These are phyloP conservation scores for Ceratocystiopsis brevicomis DNA, from an alignment of 2,329 filamentous ascomycete species.

Conservation along the genomic window DNA sequence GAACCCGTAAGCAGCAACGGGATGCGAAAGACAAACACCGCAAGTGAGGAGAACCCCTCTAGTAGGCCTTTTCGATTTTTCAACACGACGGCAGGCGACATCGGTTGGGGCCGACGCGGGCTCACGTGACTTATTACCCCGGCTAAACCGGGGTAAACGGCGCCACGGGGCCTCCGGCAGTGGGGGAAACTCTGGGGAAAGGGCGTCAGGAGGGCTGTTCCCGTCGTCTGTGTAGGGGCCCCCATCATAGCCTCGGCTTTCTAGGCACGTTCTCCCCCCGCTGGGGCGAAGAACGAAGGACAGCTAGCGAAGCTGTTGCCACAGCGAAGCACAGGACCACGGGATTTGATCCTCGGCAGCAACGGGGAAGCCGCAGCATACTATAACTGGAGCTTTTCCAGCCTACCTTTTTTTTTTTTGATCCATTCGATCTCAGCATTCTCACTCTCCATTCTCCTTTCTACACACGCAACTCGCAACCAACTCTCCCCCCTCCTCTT, in stretches of 20 bases:
- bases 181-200: no score
- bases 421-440: not conserved
- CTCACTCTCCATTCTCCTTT: not conserved
- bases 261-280: no score
- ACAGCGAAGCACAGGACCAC: no score
- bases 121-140: conserved; percentile 5
- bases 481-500: not conserved
- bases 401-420: not conserved
- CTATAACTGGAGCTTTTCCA: not conserved
- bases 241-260: no score
- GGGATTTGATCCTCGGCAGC: conserved; percentile 3
- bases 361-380: not conserved
- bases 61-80: no score
- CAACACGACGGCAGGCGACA: no score
- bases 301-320: no score
- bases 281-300: not conserved
- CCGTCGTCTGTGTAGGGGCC: no score
- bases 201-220: not conserved
- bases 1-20: no score
- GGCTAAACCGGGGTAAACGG: not conserved
- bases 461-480: not conserved
- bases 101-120: not conserved
- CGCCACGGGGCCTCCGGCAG: no score
- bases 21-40: no score
- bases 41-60: no score